Evolutionary conservation across 2,329 filamentous ascomycete species (phyloP).

Genomic region (Aspergillus clavatus): DNA sequence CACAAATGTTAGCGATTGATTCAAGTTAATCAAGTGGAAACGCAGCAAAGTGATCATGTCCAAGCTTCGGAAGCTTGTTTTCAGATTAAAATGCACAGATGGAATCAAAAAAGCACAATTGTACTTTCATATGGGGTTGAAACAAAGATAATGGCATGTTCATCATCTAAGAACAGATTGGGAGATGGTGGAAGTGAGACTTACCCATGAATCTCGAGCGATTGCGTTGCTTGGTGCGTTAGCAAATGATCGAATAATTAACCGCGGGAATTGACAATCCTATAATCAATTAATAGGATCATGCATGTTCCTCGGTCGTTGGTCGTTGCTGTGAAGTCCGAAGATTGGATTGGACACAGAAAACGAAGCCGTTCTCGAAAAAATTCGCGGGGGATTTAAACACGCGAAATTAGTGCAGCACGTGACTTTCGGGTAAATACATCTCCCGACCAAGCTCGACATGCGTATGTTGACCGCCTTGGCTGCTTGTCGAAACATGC

Average conservation of each 20-base stretch:
- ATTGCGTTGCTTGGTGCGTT: no score
- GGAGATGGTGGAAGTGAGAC: constrained; percentile 2
- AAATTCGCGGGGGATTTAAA: constrained; percentile 17
- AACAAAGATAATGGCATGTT: constrained; percentile 36
- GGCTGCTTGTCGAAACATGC: no score
- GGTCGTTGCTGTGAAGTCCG: not conserved
- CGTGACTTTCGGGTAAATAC: constrained; percentile 18
- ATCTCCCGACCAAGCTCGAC: constrained; percentile 7
- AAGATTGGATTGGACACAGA: constrained; percentile 1
- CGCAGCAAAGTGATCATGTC: not conserved
- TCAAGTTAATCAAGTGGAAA: not conserved
- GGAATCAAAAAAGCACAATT: constrained; percentile 26
- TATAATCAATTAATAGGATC: not conserved
- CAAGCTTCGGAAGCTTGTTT: not conserved
- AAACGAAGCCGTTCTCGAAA: constrained; percentile 1
- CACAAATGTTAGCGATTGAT: not conserved
- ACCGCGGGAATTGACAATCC: not conserved
- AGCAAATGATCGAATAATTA: no score
- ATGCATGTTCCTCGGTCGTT: no score
- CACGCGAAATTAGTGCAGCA: constrained; percentile 16
- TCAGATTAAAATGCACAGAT: constrained; percentile 28
- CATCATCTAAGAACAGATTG: constrained; percentile 21
- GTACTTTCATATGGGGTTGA: constrained; percentile 37
- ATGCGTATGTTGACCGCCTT: no score
- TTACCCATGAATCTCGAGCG: constrained; percentile 7